phyloP scores from a whole-genome alignment of 345 rosid species.

The Arabidopsis thaliana region DNA sequence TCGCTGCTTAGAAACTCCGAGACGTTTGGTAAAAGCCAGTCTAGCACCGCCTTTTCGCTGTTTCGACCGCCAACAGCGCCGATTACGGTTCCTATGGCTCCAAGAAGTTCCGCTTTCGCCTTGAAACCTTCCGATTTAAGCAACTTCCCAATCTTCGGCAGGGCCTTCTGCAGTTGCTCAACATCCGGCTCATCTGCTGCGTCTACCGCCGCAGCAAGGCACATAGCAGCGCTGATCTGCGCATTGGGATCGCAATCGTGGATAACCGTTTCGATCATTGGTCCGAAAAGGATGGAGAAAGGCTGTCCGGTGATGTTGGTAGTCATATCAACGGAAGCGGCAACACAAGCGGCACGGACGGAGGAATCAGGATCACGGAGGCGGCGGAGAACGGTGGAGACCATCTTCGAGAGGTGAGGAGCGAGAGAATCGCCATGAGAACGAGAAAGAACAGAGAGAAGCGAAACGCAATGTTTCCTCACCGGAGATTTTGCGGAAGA shows the following conservation, averaged over 20 bases:
- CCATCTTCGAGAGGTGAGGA: slow-evolving; percentile 78
- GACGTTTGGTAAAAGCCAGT: slow-evolving; percentile 69
- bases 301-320: slow-evolving; percentile 58
- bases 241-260: slow-evolving; percentile 73
- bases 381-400: slow-evolving; percentile 76
- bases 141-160: slow-evolving; percentile 75
- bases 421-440: slow-evolving; percentile 79
- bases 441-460: slow-evolving; percentile 72
- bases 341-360: slow-evolving; percentile 82
- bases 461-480: slow-evolving; percentile 77
- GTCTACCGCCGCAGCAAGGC: slow-evolving; percentile 77
- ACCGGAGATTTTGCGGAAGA: slow-evolving; percentile 74
- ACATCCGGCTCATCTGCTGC: slow-evolving; percentile 65
- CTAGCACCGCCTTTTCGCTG: slow-evolving; percentile 55
- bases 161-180: slow-evolving; percentile 63
- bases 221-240: slow-evolving; percentile 87
- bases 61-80: slow-evolving; percentile 61
- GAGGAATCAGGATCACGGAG: slow-evolving; percentile 86
- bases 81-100: slow-evolving; percentile 67
- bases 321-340: slow-evolving; percentile 73
- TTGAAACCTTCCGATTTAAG: slow-evolving; percentile 71
- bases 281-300: slow-evolving; percentile 62
- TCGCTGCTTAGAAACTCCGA: slow-evolving; percentile 68
- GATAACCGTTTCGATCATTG: slow-evolving; percentile 65
- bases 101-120: slow-evolving; percentile 73